Base-by-base conservation (phyloP, 2,329 filamentous ascomycete species). In the Elsinoe fawcettii region DNA sequence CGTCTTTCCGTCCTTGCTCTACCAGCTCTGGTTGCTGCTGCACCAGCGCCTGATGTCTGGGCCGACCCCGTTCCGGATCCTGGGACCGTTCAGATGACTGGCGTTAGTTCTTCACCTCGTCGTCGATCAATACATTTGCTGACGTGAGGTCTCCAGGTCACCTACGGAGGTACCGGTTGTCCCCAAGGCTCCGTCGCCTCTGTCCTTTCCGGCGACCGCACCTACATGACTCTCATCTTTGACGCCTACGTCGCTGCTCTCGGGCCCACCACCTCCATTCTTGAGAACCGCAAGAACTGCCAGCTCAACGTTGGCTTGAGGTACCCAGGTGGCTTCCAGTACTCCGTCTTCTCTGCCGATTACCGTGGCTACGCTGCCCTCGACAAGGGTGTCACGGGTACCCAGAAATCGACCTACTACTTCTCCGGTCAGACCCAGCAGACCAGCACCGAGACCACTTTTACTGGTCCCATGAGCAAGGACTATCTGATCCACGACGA, bases 171-270 rank as follows among this genome's bases (percentile, higher is more conserved):
- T 60, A 75, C 71, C 57, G 75, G 75, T 32, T 78, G 75, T 64
- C 75, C 75, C 7, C 69, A 73, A 60, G 71, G 72, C 44, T 71
- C 70, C 55, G 69, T 77, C 59, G 70, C 69, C 63, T 69, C 70
- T 47, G 67, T 73, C 60, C 70, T 77, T 63, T 74, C 73, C 11
- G 61, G 64, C 22, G 74, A 78, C 63, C 69, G 69, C 56, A 71
- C 68, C 66, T 75, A 66, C 49, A 66, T 81, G 61, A 80, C 78
- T 32, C 70, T 81, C 62, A 75, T 80, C 63, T 80, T 80, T 65
- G 76, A 78, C 65, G 59, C 67, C 14, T 80, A 80, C 62, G 71
- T 77, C 41, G 78, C 77, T 36, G 74, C 76, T 53, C 74, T 79
- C 37, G 78, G 77, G 12, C 57, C 62, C 41, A 58, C 57, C 27